Conservation (phyloP, 1,284 basidiomycete species). For the Agroathelia rolfsii region DNA sequence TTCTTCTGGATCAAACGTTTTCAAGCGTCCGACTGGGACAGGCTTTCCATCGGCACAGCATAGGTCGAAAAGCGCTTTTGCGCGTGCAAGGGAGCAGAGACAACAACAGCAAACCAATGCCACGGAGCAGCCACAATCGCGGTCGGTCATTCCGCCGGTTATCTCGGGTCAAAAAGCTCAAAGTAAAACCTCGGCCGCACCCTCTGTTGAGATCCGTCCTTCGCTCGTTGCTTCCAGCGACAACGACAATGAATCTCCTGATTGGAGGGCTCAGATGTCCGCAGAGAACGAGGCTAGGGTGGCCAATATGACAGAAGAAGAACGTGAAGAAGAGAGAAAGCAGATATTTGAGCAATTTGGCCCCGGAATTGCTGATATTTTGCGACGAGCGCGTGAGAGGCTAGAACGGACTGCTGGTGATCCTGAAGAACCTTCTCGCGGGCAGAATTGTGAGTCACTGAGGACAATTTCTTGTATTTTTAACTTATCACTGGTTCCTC, state of each 20-base stretch:
- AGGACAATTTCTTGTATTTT: slow-evolving; percentile 5
- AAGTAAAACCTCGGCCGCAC: slow-evolving; percentile 6
- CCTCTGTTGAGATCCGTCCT: slow-evolving; percentile 9
- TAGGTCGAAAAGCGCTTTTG: slow-evolving; percentile 55
- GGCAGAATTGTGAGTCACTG: slow-evolving; percentile 7
- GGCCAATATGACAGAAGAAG: slow-evolving; percentile 45
- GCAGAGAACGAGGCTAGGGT: slow-evolving; percentile 46
- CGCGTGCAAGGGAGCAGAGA: slow-evolving; percentile 29
- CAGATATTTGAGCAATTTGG: slow-evolving; percentile 66
- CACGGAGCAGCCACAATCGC: slow-evolving; percentile 17
- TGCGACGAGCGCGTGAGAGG: slow-evolving; percentile 42
- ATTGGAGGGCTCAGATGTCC: slow-evolving; percentile 36
- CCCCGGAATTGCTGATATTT: slow-evolving; percentile 43
- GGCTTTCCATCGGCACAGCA: slow-evolving; percentile 56
- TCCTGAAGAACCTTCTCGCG: neutral
- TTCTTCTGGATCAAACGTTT: slow-evolving; percentile 12
- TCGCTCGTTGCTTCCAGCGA: neutral
- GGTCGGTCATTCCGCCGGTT: slow-evolving; percentile 11
- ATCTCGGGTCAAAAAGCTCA: neutral
- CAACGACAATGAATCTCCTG: too few species aligned
- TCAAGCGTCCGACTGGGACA: slow-evolving; percentile 11
- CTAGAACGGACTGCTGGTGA: slow-evolving; percentile 23
- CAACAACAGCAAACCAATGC: slow-evolving; percentile 15
- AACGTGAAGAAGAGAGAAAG: slow-evolving; percentile 45
- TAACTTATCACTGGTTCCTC: too few species aligned